These are phyloP conservation scores for Cryptococcus wingfieldii DNA, from an alignment of 1,284 basidiomycete genomes.

Conservation along the genomic window DNA sequence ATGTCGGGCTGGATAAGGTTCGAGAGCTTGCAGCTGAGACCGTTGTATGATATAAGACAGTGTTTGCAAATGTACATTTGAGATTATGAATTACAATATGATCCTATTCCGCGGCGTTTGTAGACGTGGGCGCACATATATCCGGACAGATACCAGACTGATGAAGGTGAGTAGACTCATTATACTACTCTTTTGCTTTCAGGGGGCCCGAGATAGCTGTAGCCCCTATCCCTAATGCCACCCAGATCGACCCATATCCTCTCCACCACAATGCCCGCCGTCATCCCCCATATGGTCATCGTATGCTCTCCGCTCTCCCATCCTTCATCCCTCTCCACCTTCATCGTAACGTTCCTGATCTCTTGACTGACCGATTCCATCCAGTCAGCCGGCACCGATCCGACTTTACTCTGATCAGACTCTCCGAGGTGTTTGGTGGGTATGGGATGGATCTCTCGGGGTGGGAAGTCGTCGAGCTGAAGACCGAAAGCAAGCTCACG, in stretches of 20 bases:
- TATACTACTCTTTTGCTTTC: constrained; percentile 17
- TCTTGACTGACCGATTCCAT: constrained; percentile 27
- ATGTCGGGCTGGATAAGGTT: no score
- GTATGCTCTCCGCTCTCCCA: constrained; percentile 27
- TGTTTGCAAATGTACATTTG: no score
- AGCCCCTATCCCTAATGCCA: constrained; percentile 27
- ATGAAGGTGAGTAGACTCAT: neutral
- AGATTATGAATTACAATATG: no score
- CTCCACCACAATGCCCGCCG: constrained; percentile 36
- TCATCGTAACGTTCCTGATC: constrained; percentile 31
- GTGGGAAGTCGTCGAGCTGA: constrained; percentile 8
- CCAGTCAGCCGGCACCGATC: constrained; percentile 53
- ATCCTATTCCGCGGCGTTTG: no score
- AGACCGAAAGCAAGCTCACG: constrained; percentile 58
- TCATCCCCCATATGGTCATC: constrained; percentile 31
- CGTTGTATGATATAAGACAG: no score
- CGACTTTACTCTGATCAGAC: constrained; percentile 24
- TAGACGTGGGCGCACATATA: neutral
- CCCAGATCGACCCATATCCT: constrained; percentile 34
- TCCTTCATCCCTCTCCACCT: constrained; percentile 6
- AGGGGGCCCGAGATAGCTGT: constrained; percentile 34
- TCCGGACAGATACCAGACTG: neutral
- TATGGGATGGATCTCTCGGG: constrained; percentile 12
- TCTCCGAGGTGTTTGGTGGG: constrained; percentile 3
- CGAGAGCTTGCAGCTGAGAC: no score